Percentiles rank a stretch among this genome's conserved stretches.
These are phyloP conservation scores for Pseudogymnoascus destructans DNA, from an alignment of 2,329 filamentous ascomycete genomes.

Conservation along the genomic window DNA sequence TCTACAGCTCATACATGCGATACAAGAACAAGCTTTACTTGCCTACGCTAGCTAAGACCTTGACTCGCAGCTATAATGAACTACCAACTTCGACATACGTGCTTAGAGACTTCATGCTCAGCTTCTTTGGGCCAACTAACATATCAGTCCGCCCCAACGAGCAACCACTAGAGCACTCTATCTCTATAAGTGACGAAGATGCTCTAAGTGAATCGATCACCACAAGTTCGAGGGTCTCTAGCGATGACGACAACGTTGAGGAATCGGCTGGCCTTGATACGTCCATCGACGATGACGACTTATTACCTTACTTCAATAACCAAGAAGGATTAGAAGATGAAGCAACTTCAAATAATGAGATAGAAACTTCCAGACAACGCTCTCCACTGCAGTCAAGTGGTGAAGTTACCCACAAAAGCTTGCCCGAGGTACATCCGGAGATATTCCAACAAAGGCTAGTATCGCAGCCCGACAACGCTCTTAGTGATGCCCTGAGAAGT, in stretches of 20 bases:
- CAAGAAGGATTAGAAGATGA: not conserved
- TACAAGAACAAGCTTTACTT: not conserved
- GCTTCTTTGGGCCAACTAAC: no score
- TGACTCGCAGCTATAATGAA: no score
- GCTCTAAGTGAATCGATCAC: no score
- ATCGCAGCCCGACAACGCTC: not conserved
- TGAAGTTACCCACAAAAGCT: not conserved
- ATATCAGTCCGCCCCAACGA: no score
- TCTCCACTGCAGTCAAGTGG: not conserved
- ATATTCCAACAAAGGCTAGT: not conserved
- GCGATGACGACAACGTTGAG: no score
- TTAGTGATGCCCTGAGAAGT: not conserved
- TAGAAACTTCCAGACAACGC: not conserved
- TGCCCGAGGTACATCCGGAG: not conserved
- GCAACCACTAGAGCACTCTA: no score
- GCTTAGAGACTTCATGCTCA: no score
- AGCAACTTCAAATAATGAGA: not conserved
- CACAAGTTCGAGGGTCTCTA: no score
- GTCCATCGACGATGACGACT: not conserved
- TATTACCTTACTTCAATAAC: not conserved
- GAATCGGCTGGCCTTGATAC: not conserved
- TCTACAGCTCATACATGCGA: not conserved
- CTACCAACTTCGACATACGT: no score
- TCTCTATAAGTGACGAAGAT: no score
- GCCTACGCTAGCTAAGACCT: not conserved